Evolutionary conservation across 331 rosid species (phyloP).

Genomic region (Pyracantha coccinea): DNA sequence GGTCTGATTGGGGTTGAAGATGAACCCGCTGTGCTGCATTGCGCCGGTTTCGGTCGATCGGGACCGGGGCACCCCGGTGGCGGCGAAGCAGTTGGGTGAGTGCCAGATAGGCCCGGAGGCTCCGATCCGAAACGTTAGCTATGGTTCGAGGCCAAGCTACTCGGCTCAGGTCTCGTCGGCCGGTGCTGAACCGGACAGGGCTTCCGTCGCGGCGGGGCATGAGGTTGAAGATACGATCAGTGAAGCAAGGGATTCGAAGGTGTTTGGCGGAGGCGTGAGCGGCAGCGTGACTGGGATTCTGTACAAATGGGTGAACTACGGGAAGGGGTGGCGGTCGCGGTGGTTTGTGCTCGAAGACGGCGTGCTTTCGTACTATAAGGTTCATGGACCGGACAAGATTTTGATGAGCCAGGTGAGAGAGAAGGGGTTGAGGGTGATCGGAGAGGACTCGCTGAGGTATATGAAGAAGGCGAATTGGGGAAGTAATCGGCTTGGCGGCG

Average conservation of each 20-base stretch:
- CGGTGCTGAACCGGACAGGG: conserved; percentile 42
- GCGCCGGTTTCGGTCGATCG: conserved; percentile 99
- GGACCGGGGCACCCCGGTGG: conserved; percentile 49
- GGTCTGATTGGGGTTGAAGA: background rate
- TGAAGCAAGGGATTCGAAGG: conserved; percentile 58
- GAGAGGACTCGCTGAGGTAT: conserved; percentile 72
- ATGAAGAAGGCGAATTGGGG: conserved; percentile 75
- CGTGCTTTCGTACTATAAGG: conserved; percentile 92
- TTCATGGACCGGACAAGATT: conserved; percentile 97
- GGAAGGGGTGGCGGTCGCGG: conserved; percentile 94
- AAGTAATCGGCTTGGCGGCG: conserved; percentile 33
- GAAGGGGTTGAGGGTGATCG: conserved; percentile 66
- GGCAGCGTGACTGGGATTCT: conserved; percentile 80
- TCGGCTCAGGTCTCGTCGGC: conserved; percentile 60
- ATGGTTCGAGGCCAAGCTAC: conserved; percentile 42
- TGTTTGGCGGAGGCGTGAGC: conserved; percentile 40
- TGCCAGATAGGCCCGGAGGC: conserved; percentile 56
- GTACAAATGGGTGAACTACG: conserved; percentile 98
- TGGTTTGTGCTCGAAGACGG: conserved; percentile 97
- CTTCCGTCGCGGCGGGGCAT: conserved; percentile 24
- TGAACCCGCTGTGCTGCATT: conserved; percentile 99
- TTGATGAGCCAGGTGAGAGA: conserved; percentile 74
- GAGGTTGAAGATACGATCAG: conserved; percentile 38
- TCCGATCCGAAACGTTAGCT: conserved; percentile 37
- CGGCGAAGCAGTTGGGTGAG: conserved; percentile 34